Conservation (phyloP, 345 rosid species). For the Salix udensis region DNA sequence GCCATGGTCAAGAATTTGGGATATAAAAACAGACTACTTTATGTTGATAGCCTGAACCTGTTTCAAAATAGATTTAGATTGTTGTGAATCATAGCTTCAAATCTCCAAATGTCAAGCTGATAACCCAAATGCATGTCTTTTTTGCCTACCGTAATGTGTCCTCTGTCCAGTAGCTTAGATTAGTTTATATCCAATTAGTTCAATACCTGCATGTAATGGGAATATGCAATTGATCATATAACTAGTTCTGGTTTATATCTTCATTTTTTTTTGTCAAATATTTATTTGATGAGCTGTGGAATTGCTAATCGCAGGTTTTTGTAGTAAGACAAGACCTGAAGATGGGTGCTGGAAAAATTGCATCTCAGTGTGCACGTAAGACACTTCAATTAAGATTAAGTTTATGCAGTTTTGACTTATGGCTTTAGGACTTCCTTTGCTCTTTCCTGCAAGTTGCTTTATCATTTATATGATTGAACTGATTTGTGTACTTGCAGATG, state of each 20-base stretch:
- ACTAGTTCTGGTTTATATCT: not conserved
- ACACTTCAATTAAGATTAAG: not conserved
- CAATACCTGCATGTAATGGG: not conserved
- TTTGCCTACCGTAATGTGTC: not conserved
- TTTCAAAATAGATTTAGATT: not conserved
- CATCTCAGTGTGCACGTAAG: conserved; percentile 94
- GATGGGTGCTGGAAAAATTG: conserved; percentile 82
- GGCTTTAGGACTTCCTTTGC: not conserved
- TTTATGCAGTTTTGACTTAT: not conserved
- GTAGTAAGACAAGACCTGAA: conserved; percentile 90
- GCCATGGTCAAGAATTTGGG: not conserved
- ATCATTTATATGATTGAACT: conserved; percentile 4
- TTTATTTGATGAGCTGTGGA: conserved; percentile 1
- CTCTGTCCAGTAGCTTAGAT: not conserved
- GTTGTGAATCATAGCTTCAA: conserved; percentile 2
- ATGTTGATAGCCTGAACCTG: not conserved
- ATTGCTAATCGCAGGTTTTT: conserved; percentile 55
- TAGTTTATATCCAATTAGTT: not conserved
- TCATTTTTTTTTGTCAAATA: not conserved
- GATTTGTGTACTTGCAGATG: conserved; percentile 49
- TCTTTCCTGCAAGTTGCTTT: not conserved
- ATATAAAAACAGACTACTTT: not conserved
- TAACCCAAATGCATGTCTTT: not conserved
- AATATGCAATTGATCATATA: not conserved
- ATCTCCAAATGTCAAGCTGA: not conserved